Evolutionary conservation across 1,139 yeast species (phyloP).

Genomic region (Saccharomyces hybrid): DNA sequence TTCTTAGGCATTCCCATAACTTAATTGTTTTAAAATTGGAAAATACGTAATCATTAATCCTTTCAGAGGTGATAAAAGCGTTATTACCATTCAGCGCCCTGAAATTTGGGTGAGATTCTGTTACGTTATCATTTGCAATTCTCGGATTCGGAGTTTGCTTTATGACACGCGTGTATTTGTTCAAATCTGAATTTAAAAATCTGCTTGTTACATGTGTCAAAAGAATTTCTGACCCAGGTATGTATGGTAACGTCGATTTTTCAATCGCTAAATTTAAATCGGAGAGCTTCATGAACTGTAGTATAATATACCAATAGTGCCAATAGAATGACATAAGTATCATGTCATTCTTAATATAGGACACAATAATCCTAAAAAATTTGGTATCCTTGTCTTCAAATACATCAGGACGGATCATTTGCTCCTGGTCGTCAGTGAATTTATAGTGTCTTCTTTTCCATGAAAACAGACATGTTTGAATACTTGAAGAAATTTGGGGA

Average conservation of each 20-base stretch:
- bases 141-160: constrained; percentile 9
- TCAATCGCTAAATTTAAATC: constrained; percentile 3
- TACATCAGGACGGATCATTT: constrained; percentile 4
- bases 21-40: constrained; percentile 21
- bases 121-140: not conserved
- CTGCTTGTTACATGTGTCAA: constrained; percentile 13
- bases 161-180: constrained; percentile 14
- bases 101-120: not conserved
- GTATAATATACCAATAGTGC: constrained; percentile 30
- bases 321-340: constrained; percentile 27
- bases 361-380: constrained; percentile 25
- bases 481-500: constrained; percentile 8
- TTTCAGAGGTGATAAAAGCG: not conserved
- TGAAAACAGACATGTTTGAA: constrained; percentile 11
- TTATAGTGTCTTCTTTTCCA: constrained; percentile 20
- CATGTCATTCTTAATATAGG: constrained; percentile 27
- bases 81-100: not conserved
- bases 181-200: constrained; percentile 17
- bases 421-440: not conserved
- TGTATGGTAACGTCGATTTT: constrained; percentile 4
- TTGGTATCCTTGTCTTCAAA: constrained; percentile 13
- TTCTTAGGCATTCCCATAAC: constrained; percentile 25
- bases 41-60: constrained; percentile 18
- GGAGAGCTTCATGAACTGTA: constrained; percentile 8
- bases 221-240: constrained; percentile 20